phyloP scores from a whole-genome alignment of 2,329 filamentous ascomycete genomes.

The Trichoderma harzianum region DNA sequence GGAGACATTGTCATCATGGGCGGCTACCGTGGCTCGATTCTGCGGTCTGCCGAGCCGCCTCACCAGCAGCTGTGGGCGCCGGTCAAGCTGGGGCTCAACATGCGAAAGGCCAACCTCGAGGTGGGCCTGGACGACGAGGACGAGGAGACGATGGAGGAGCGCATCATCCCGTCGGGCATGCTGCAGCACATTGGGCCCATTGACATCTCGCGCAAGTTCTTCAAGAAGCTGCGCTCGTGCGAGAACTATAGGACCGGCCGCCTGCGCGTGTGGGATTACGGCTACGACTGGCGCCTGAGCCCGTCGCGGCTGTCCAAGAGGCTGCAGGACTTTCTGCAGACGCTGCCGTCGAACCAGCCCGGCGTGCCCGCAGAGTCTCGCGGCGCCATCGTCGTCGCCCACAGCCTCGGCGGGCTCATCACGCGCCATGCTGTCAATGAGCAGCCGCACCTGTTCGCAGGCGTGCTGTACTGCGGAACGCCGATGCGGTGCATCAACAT shows the following conservation, averaged over 20 bases:
- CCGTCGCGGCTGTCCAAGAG: slow-evolving; percentile 70
- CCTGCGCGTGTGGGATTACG: slow-evolving; percentile 81
- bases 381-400: slow-evolving; percentile 79
- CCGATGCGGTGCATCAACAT: slow-evolving; percentile 89
- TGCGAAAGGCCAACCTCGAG: slow-evolving; percentile 87
- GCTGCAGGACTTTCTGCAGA: slow-evolving; percentile 70
- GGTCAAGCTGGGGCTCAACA: slow-evolving; percentile 86
- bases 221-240: slow-evolving; percentile 71
- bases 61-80: slow-evolving; percentile 92
- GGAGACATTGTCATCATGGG: slow-evolving; percentile 88
- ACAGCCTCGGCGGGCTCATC: slow-evolving; percentile 84
- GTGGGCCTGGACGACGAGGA: slow-evolving; percentile 79
- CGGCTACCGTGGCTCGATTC: slow-evolving; percentile 85
- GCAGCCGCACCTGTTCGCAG: slow-evolving; percentile 78
- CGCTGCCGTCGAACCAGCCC: slow-evolving; percentile 69
- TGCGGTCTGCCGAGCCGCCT: slow-evolving; percentile 76
- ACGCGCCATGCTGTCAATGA: slow-evolving; percentile 85
- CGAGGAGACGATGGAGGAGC: slow-evolving; percentile 77
- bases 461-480: slow-evolving; percentile 80
- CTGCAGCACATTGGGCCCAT: slow-evolving; percentile 88
- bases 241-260: slow-evolving; percentile 69
- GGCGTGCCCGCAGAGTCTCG: slow-evolving; percentile 49
- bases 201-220: slow-evolving; percentile 78
- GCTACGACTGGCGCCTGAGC: slow-evolving; percentile 91
- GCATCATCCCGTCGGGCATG: slow-evolving; percentile 83